Evolutionary conservation across 495 filamentous ascomycete genomes (phyloP).

Genomic region (Podospora bellae-mahoneyi): DNA sequence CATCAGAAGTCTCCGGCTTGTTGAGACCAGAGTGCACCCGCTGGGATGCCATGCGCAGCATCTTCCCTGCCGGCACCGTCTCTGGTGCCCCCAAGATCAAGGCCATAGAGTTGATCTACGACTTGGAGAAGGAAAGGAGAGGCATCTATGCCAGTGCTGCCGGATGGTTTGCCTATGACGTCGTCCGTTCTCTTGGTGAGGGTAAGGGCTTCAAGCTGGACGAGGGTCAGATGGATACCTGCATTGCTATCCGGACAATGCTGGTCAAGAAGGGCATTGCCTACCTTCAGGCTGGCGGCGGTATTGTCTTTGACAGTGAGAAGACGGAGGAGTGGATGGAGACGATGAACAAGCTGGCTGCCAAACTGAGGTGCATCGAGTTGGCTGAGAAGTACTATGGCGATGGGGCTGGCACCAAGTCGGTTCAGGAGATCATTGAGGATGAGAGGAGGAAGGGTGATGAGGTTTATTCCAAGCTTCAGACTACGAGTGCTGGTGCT

Average conservation of each 20-base stretch:
- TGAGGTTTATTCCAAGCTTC: slow-evolving; percentile 26
- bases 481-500: slow-evolving; percentile 25
- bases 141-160: slow-evolving; percentile 95
- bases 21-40: slow-evolving; percentile 78
- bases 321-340: slow-evolving; percentile 92
- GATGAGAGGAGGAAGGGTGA: slow-evolving; percentile 37
- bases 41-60: slow-evolving; percentile 92
- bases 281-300: slow-evolving; percentile 93
- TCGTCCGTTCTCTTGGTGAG: slow-evolving; percentile 41
- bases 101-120: slow-evolving; percentile 95
- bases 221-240: slow-evolving; percentile 95
- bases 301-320: slow-evolving; percentile 95
- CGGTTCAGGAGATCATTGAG: slow-evolving; percentile 36
- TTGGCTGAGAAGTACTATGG: slow-evolving; percentile 72
- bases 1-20: slow-evolving; percentile 88
- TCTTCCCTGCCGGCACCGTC: slow-evolving; percentile 94
- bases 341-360: slow-evolving; percentile 96
- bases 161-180: slow-evolving; percentile 80
- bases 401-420: slow-evolving; percentile 27
- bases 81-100: slow-evolving; percentile 94
- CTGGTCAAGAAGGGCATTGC: slow-evolving; percentile 84
- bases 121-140: slow-evolving; percentile 87
- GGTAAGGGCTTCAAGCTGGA: slow-evolving; percentile 25
- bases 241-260: slow-evolving; percentile 96
- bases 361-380: slow-evolving; percentile 82